Evolutionary conservation across 2,329 filamentous ascomycete species (phyloP).

Genomic region (Eutypella sp.): DNA sequence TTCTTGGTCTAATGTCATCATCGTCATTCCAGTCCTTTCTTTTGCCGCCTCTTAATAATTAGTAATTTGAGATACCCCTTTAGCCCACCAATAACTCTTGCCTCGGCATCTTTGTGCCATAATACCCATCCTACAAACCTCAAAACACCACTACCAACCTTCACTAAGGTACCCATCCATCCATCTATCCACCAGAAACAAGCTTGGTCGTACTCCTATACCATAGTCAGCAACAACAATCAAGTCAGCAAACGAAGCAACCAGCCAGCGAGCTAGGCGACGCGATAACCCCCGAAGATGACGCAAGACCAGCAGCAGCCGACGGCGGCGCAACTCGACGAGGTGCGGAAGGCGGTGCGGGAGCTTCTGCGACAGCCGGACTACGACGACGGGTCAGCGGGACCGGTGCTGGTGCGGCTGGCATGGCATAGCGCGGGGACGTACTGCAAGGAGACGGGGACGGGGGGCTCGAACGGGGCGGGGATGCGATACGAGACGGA

Average conservation of each 20-base stretch:
- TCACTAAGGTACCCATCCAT: too few species aligned
- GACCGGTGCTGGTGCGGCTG: slow-evolving; percentile 58
- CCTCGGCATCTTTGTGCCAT: too few species aligned
- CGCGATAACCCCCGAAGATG: neutral
- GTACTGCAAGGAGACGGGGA: slow-evolving; percentile 54
- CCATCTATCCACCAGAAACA: neutral
- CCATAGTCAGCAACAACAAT: neutral
- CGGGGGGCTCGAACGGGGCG: slow-evolving; percentile 59
- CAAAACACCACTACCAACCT: too few species aligned
- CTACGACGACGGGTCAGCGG: slow-evolving; percentile 61
- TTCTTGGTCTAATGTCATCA: too few species aligned
- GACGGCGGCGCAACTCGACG: slow-evolving; percentile 20
- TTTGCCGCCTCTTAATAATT: too few species aligned
- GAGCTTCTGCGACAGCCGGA: slow-evolving; percentile 52
- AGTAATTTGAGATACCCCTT: too few species aligned
- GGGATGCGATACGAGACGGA: slow-evolving; percentile 62
- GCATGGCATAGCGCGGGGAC: slow-evolving; percentile 63
- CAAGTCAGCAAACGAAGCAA: neutral
- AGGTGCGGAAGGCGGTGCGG: slow-evolving; percentile 48
- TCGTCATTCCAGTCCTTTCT: too few species aligned
- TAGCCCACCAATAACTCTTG: too few species aligned
- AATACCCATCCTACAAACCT: too few species aligned
- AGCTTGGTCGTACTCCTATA: neutral
- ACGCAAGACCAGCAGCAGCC: slow-evolving; percentile 5
- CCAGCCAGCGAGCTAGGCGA: neutral